Conservation (phyloP, 2,329 filamentous ascomycete genomes). For the Leptodontidium sp. region DNA sequence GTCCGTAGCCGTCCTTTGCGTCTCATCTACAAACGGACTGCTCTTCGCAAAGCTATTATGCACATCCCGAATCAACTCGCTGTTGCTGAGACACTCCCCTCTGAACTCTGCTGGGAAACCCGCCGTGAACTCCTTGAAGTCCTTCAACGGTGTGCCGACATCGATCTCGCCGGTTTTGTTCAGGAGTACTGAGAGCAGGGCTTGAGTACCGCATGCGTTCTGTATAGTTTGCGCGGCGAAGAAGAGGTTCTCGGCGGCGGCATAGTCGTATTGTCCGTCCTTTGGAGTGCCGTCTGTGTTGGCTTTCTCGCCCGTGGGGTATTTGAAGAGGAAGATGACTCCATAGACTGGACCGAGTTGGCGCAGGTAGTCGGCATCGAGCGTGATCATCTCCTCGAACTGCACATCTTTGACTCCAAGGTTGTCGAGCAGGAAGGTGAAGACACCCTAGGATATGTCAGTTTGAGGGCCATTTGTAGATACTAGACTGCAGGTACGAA, state of each 20-base stretch:
- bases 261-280: constrained; percentile 83
- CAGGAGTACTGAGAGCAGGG: constrained; percentile 87
- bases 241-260: constrained; percentile 80
- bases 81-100: constrained; percentile 76
- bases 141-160: constrained; percentile 66
- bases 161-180: constrained; percentile 76
- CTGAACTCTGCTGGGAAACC: constrained; percentile 72
- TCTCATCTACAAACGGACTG: constrained; percentile 94
- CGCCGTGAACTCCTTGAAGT: constrained; percentile 77
- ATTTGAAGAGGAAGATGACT: constrained; percentile 99
- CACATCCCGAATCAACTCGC: constrained; percentile 63
- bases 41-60: constrained; percentile 79
- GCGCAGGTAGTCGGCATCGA: constrained; percentile 79
- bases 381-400: constrained; percentile 93
- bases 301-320: constrained; percentile 74
- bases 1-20: constrained; percentile 72
- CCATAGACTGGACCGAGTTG: constrained; percentile 84
- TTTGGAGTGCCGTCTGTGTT: constrained; percentile 65
- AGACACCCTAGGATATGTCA: constrained; percentile 73
- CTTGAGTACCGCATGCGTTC: constrained; percentile 97
- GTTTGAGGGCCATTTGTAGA: constrained; percentile 16
- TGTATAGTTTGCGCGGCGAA: constrained; percentile 98
- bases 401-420: constrained; percentile 94
- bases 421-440: constrained; percentile 93
- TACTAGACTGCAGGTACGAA: constrained; percentile 54